phyloP scores from a whole-genome alignment of 768 basidiomycete species.

The Suillus discolor region DNA sequence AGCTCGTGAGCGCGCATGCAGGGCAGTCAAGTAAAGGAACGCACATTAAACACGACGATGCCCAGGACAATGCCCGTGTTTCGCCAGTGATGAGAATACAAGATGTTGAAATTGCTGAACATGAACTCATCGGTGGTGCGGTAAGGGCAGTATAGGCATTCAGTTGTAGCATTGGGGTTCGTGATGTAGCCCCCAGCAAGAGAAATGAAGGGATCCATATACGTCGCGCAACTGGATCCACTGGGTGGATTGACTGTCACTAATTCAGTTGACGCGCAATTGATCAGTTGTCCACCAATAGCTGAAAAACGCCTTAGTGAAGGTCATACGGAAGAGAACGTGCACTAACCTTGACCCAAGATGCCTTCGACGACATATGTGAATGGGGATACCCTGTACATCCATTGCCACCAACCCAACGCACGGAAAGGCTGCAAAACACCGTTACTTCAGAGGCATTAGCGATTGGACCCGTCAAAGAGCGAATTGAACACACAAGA shows the following conservation, averaged over 20 bases:
- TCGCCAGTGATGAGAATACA: constrained; percentile 55
- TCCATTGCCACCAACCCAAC: constrained; percentile 34
- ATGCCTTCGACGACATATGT: constrained; percentile 54
- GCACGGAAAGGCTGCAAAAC: constrained; percentile 48
- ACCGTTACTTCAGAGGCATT: constrained; percentile 38
- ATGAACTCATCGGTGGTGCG: constrained; percentile 51
- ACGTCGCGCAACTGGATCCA: constrained; percentile 55
- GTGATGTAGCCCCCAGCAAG: constrained; percentile 57
- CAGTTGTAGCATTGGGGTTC: constrained; percentile 53
- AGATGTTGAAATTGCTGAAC: constrained; percentile 55
- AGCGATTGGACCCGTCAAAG: not conserved
- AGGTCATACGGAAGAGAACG: not conserved
- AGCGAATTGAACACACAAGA: constrained; percentile 38
- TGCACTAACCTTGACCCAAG: constrained; percentile 27
- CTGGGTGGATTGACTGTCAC: constrained; percentile 53
- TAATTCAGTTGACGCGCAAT: constrained; percentile 56
- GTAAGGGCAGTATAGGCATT: constrained; percentile 59
- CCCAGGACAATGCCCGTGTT: constrained; percentile 55
- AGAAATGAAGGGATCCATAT: constrained; percentile 51
- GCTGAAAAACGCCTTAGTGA: constrained; percentile 26
- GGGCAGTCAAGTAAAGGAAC: constrained; percentile 18
- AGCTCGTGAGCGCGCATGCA: not conserved
- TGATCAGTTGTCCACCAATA: constrained; percentile 43
- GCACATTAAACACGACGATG: constrained; percentile 52
- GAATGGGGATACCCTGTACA: constrained; percentile 50